A percentile compares a stretch with the other conserved stretches of the same genome.
Evolutionary conservation across 2,329 filamentous ascomycete species (phyloP).

Genomic region (Zymoseptoria tritici): DNA sequence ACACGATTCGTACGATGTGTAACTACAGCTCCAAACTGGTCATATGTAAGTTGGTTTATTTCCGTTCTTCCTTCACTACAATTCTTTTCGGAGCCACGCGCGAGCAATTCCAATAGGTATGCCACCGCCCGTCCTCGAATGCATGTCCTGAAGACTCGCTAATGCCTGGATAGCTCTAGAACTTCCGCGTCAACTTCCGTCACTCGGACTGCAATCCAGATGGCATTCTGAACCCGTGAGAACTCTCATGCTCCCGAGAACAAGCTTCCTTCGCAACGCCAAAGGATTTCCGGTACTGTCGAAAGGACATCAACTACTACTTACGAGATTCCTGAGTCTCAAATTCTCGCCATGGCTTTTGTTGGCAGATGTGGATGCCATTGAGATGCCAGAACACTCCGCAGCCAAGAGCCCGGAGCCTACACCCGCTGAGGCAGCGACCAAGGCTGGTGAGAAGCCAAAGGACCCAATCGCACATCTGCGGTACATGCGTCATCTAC

Average conservation of each 20-base stretch:
- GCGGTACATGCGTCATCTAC: constrained; percentile 75
- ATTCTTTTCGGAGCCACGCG: background rate
- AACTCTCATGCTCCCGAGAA: constrained; percentile 46
- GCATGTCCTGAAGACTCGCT: background rate
- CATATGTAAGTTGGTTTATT: constrained; percentile 59
- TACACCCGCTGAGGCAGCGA: constrained; percentile 59
- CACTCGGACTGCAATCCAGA: constrained; percentile 47
- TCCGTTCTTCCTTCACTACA: constrained; percentile 9
- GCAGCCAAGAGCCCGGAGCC: constrained; percentile 38
- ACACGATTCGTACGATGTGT: constrained; percentile 76
- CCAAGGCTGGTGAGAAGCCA: constrained; percentile 37
- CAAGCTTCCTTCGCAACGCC: constrained; percentile 50
- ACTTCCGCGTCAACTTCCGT: constrained; percentile 54
- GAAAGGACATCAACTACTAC: constrained; percentile 50
- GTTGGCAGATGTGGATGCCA: constrained; percentile 50
- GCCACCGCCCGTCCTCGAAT: background rate
- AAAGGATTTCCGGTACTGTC: constrained; percentile 53
- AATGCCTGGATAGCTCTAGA: constrained; percentile 42
- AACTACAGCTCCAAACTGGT: constrained; percentile 74
- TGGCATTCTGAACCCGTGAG: constrained; percentile 59
- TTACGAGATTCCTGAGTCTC: constrained; percentile 51
- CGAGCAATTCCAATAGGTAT: background rate
- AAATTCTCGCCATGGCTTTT: constrained; percentile 54
- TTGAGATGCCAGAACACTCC: constrained; percentile 22
- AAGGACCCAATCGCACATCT: constrained; percentile 56